Percentiles rank a stretch among this genome's conserved stretches.
These are phyloP conservation scores for Boechera divaricarpa DNA, from an alignment of 345 rosid species.

Conservation along the genomic window DNA sequence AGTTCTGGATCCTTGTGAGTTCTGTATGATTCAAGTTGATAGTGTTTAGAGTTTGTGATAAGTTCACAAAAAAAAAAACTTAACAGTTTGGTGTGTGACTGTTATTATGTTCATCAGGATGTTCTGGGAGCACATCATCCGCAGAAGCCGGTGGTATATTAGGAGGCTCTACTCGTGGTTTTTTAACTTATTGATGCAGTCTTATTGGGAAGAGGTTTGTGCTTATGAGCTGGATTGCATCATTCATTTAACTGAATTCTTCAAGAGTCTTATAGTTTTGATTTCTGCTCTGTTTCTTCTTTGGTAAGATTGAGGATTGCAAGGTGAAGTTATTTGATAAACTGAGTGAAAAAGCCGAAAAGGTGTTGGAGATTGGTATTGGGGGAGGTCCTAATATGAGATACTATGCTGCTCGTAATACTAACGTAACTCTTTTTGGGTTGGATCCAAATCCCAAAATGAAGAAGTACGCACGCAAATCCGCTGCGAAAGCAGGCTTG, in stretches of 20 bases:
- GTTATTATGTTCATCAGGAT: constrained; percentile 30
- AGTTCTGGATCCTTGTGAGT: constrained; percentile 24
- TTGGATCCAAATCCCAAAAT: constrained; percentile 76
- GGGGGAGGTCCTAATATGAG: constrained; percentile 81
- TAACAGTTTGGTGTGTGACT: constrained; percentile 10
- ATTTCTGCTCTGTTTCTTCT: constrained; percentile 9
- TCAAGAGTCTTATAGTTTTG: neutral
- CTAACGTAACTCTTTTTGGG: constrained; percentile 58
- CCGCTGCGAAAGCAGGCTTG: constrained; percentile 72
- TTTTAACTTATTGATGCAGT: constrained; percentile 50
- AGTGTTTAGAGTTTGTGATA: neutral
- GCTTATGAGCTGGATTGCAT: constrained; percentile 2
- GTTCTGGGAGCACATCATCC: constrained; percentile 37
- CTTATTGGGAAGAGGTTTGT: constrained; percentile 76
- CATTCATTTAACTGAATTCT: neutral
- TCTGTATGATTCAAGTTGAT: constrained; percentile 2
- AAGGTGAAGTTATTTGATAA: constrained; percentile 60
- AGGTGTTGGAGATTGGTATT: constrained; percentile 77
- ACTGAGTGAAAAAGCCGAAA: constrained; percentile 58
- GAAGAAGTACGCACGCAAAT: constrained; percentile 62
- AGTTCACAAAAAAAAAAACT: too few species aligned
- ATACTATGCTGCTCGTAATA: constrained; percentile 56
- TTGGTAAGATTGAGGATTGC: constrained; percentile 59
- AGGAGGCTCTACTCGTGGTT: constrained; percentile 56
- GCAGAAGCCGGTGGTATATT: constrained; percentile 29